phyloP scores from a whole-genome alignment of 140 eudicot genomes.

The Eryngium alpinum region DNA sequence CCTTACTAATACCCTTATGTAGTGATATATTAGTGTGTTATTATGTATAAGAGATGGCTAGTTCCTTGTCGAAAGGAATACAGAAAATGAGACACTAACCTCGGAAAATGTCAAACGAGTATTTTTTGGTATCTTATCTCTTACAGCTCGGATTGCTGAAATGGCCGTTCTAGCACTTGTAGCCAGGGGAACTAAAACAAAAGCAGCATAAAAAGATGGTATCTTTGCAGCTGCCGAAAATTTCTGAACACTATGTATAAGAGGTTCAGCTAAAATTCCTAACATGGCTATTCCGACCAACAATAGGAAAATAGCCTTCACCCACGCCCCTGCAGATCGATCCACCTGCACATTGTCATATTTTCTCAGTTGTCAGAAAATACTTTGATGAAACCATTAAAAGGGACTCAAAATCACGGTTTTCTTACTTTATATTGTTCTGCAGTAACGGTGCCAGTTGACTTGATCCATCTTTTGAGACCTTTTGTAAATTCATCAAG shows the following conservation, averaged over 20 bases:
- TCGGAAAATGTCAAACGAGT: conserved; percentile 70
- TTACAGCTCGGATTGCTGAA: conserved; percentile 45
- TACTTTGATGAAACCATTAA: too few relatives aligned
- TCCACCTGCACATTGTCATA: conserved; percentile 20
- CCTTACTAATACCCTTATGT: not conserved
- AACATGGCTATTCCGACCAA: conserved; percentile 47
- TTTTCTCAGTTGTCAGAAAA: too few relatives aligned
- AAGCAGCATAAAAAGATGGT: conserved; percentile 51
- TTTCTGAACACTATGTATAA: conserved; percentile 53
- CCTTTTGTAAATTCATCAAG: conserved; percentile 58
- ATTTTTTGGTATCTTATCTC: conserved; percentile 42
- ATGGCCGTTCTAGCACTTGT: conserved; percentile 54
- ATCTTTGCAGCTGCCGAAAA: conserved; percentile 42
- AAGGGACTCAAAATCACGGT: not conserved
- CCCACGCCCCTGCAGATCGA: conserved; percentile 45
- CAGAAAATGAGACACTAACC: conserved; percentile 27
- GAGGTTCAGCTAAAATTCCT: conserved; percentile 68
- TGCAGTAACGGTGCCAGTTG: not conserved
- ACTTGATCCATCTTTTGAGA: conserved; percentile 41
- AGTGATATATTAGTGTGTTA: not conserved
- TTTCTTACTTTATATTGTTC: conserved; percentile 1
- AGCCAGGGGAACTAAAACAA: conserved; percentile 60
- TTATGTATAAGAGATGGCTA: not conserved
- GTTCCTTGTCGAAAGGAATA: not conserved
- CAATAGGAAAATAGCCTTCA: conserved; percentile 42